phyloP scores from a whole-genome alignment of 805 yeast genomes.

The Kodamaea laetipori region DNA sequence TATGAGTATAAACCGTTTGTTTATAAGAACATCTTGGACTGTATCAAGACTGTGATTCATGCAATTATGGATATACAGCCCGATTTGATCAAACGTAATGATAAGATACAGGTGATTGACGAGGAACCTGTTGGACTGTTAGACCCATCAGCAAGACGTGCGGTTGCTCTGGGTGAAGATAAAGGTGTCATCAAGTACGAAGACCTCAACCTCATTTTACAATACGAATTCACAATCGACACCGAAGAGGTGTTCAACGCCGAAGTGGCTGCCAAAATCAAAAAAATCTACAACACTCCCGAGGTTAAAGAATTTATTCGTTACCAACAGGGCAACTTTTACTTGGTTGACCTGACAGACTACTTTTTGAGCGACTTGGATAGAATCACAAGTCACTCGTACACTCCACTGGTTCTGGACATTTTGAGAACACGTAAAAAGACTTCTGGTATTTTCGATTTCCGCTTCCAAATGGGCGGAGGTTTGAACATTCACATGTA shows the following conservation, averaged over 20 bases:
- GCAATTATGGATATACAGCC: conserved; percentile 61
- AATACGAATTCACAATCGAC: conserved; percentile 54
- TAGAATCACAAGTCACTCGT: conserved; percentile 60
- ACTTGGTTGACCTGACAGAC: conserved; percentile 81
- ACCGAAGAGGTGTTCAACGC: conserved; percentile 55
- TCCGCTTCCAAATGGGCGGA: conserved; percentile 70
- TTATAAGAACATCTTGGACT: conserved; percentile 73
- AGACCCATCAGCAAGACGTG: conserved; percentile 2
- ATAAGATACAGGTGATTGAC: conserved; percentile 7
- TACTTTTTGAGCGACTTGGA: conserved; percentile 71
- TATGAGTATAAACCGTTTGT: conserved; percentile 77
- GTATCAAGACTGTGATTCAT: conserved; percentile 67
- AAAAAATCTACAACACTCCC: conserved; percentile 55
- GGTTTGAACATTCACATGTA: conserved; percentile 48
- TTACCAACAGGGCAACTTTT: conserved; percentile 67
- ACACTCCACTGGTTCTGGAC: conserved; percentile 75
- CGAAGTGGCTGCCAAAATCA: conserved; percentile 50
- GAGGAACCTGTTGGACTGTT: conserved; percentile 7
- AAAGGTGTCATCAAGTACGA: conserved; percentile 24
- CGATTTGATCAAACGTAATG: conserved; percentile 28
- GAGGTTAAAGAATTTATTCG: conserved; percentile 59
- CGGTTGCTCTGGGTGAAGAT: background rate
- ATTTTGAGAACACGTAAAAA: conserved; percentile 85
- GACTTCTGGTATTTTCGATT: conserved; percentile 90
- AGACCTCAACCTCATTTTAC: conserved; percentile 48